phyloP scores from a whole-genome alignment of 164 flowering plant species.

The Dillenia suffruticosa region DNA sequence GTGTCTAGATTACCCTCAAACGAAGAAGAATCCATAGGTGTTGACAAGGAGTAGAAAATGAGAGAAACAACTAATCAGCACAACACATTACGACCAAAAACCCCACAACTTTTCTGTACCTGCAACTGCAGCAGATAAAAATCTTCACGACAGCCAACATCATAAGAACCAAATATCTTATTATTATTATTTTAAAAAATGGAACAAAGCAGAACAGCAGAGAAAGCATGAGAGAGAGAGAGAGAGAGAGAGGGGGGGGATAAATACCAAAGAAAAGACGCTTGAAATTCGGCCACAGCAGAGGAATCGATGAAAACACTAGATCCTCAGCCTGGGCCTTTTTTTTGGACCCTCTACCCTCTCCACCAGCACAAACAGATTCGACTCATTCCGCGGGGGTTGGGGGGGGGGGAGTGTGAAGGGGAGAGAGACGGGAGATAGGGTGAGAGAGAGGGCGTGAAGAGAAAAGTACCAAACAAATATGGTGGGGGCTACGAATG shows the following conservation, averaged over 20 bases:
- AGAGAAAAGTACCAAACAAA: neutral
- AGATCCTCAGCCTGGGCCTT: slow-evolving; percentile 27
- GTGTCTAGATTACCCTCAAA: slow-evolving; percentile 28
- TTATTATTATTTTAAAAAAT: neutral
- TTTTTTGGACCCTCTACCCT: slow-evolving; percentile 22
- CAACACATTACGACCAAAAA: slow-evolving; percentile 35
- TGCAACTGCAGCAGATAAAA: slow-evolving; percentile 31
- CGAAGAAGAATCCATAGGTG: slow-evolving; percentile 38
- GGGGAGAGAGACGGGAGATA: slow-evolving; percentile 29
- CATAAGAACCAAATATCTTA: too few relatives aligned
- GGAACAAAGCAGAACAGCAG: slow-evolving; percentile 4
- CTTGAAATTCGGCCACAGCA: slow-evolving; percentile 29
- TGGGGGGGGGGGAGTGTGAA: slow-evolving; percentile 8
- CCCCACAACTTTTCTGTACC: slow-evolving; percentile 21
- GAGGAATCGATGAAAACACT: slow-evolving; percentile 30
- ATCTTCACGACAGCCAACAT: neutral
- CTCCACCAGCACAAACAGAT: too few relatives aligned
- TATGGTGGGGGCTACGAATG: neutral
- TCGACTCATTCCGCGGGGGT: slow-evolving; percentile 5
- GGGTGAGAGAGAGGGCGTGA: slow-evolving; percentile 12
- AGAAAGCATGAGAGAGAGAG: slow-evolving; percentile 1
- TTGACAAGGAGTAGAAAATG: too few relatives aligned
- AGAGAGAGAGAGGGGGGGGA: slow-evolving; percentile 13
- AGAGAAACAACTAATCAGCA: slow-evolving; percentile 6
- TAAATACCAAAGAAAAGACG: slow-evolving; percentile 25